These are phyloP conservation scores for Microstegium vimineum DNA, from an alignment of 176 grass and related monocot species.

Conservation along the genomic window DNA sequence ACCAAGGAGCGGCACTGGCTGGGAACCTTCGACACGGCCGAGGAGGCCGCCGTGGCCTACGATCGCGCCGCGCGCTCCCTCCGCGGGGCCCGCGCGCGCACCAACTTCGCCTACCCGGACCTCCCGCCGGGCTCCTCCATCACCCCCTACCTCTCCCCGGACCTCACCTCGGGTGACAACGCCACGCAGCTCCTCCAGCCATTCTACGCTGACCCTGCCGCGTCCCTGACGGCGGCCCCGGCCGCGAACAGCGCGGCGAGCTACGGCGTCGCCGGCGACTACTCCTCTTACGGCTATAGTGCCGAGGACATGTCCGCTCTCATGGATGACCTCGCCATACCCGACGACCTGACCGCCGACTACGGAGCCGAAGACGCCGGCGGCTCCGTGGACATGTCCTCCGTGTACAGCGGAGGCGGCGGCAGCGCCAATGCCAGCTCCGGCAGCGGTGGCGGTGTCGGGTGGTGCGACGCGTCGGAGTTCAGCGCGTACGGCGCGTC, in stretches of 20 bases:
- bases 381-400: conserved; percentile 1
- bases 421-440: neutral
- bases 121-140: conserved; percentile 84
- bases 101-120: conserved; percentile 98
- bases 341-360: conserved; percentile 27
- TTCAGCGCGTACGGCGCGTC: conserved; percentile 36
- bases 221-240: neutral
- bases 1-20: conserved; percentile 98
- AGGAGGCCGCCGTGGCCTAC: conserved; percentile 95
- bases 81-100: conserved; percentile 69
- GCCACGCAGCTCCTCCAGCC: conserved; percentile 43
- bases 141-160: conserved; percentile 94
- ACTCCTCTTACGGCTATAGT: neutral
- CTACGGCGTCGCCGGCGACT: neutral
- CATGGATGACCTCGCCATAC: conserved; percentile 45
- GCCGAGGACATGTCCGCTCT: conserved; percentile 32
- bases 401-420: neutral
- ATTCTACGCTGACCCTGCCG: conserved; percentile 18
- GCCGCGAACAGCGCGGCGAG: neutral
- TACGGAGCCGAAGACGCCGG: conserved; percentile 1
- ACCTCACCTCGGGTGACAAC: conserved; percentile 51
- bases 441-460: conserved; percentile 1
- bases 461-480: conserved; percentile 67
- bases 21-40: conserved; percentile 92
- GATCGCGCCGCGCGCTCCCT: conserved; percentile 84